phyloP scores from a whole-genome alignment of 441 rosid genomes.

The Monsonia emarginata region DNA sequence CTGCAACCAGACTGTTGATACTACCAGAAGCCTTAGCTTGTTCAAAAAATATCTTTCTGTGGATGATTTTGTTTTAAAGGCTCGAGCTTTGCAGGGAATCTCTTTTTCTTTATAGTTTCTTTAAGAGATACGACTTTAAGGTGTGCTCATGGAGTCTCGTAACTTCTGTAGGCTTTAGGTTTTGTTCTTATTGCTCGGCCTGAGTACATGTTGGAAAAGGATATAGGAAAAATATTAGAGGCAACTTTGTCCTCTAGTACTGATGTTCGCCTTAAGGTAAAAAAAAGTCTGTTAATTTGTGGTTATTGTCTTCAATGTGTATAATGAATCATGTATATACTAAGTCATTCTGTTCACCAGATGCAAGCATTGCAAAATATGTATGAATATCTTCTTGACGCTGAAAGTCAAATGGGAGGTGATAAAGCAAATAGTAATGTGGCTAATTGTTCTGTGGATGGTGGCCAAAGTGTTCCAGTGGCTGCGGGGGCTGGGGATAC shows the following conservation, averaged over 20 bases:
- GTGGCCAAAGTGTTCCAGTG: slow-evolving; percentile 66
- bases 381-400: slow-evolving; percentile 91
- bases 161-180: slow-evolving; percentile 73
- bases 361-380: slow-evolving; percentile 89
- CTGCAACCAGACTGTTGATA: slow-evolving; percentile 42
- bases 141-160: slow-evolving; percentile 16
- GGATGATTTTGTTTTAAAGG: slow-evolving; percentile 78
- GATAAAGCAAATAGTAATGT: slow-evolving; percentile 40
- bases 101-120: slow-evolving; percentile 1
- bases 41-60: slow-evolving; percentile 63
- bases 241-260: slow-evolving; percentile 64
- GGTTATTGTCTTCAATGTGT: slow-evolving; percentile 5
- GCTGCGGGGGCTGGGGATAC: slow-evolving; percentile 99
- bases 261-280: slow-evolving; percentile 83
- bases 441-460: slow-evolving; percentile 37
- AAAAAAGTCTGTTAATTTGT: slow-evolving; percentile 5
- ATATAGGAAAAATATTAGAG: slow-evolving; percentile 73
- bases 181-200: slow-evolving; percentile 90
- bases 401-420: slow-evolving; percentile 81
- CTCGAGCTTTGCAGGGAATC: slow-evolving; percentile 89
- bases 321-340: slow-evolving; percentile 13
- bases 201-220: slow-evolving; percentile 92
- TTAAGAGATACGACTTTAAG: slow-evolving; percentile 13
- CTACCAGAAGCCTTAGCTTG: slow-evolving; percentile 51
- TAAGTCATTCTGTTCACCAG: slow-evolving; percentile 38